Evolutionary conservation across 768 basidiomycete genomes (phyloP), one percentile per base, ranked within the genome.

Genomic region (Mrakia frigida): DNA sequence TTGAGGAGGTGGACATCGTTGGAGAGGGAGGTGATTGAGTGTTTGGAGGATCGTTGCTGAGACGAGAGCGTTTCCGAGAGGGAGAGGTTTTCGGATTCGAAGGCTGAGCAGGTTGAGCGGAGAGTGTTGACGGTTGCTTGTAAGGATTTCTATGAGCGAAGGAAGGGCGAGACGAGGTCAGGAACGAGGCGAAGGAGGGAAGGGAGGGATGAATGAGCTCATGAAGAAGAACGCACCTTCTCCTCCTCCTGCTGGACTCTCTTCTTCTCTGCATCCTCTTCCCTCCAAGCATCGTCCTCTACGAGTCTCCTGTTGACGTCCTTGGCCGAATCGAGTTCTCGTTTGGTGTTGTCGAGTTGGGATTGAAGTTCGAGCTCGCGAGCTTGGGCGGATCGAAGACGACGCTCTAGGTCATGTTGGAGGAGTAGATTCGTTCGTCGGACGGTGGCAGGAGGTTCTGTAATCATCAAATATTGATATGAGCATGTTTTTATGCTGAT

Each of bases 321-420:
- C 41, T 61, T 53, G 53, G 56, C 71, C 5, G 70, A 35, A 9
- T 77, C 76, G 4, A 69, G 50, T 37, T 77, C 76, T 9, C 72
- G 13, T 21, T 33, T 52, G 14, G 31, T 37, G 21, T 73, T 71
- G 31, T 77, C 76, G 5, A 73, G 50, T 25, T 56, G 71, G n/a
- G 59, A 35, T n/a, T 73, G 59, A 23, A 73, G 71, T 37, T 73
- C 71, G 18, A 65, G 71, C 31, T 52, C 76, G n/a, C 67, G 61
- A 33, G 59, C 50, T 18, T 73, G 50, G n/a, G 76, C 31, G 9
- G 71, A 41, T 10, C 71, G 56, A 11, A 77, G 76, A 23, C 76
- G 60, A 2, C 71, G 71, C 59, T 77, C 76, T 16, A 77, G 76
- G n/a, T 77, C 76, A 18, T 56, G 63, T 28, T 77, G 76, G 6